A percentile compares a stretch with the other conserved stretches of the same genome.
These are phyloP conservation scores for Allium fistulosum DNA, from an alignment of 106 monocot genomes.

Conservation along the genomic window DNA sequence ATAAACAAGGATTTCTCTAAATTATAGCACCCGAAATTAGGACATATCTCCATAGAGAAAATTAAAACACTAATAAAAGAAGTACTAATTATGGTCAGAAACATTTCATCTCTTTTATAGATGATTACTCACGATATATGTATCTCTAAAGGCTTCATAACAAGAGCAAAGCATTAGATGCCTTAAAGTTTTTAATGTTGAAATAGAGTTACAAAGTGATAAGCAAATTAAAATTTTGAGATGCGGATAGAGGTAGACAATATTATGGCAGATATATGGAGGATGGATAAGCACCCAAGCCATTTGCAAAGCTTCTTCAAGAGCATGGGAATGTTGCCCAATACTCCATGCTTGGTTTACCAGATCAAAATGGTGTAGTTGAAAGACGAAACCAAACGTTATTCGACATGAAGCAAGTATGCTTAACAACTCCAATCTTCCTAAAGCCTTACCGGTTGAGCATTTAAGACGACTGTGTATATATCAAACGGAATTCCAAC, in stretches of 20 bases:
- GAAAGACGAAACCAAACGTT: background rate
- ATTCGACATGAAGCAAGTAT: constrained; percentile 6
- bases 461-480: background rate
- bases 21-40: too few species aligned
- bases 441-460: too few species aligned
- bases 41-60: too few species aligned
- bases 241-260: constrained; percentile 2
- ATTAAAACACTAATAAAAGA: too few species aligned
- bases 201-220: constrained; percentile 1
- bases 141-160: constrained; percentile 3
- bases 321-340: constrained; percentile 3
- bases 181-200: background rate
- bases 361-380: too few species aligned
- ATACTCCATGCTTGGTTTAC: background rate
- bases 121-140: too few species aligned
- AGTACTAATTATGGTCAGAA: too few species aligned
- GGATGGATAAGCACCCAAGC: constrained; percentile 1
- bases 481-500: background rate
- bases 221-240: constrained; percentile 5
- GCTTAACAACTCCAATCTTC: too few species aligned
- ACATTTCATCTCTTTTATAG: too few species aligned
- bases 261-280: constrained; percentile 6
- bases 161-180: constrained; percentile 5
- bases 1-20: too few species aligned
- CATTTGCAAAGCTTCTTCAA: constrained; percentile 4